These are phyloP conservation scores for Teratosphaeria pseudoeucalypti DNA, from an alignment of 2,329 filamentous ascomycete genomes.

Conservation along the genomic window DNA sequence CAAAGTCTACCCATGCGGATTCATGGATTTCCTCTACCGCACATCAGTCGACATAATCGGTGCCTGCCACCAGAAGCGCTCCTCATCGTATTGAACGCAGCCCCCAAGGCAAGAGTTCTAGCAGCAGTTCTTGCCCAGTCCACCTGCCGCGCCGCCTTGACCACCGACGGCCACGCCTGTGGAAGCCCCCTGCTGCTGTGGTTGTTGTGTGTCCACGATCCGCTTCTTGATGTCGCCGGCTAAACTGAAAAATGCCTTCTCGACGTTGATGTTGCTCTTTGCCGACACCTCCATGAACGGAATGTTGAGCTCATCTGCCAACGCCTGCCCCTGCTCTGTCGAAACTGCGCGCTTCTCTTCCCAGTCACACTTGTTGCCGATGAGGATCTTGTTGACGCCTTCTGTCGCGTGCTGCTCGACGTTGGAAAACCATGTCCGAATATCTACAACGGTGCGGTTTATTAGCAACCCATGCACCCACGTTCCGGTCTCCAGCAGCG, in stretches of 20 bases:
- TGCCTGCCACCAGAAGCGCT: not conserved
- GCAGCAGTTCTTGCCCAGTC: slow-evolving; percentile 50
- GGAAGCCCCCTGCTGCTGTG: slow-evolving; percentile 67
- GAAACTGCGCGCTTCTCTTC: slow-evolving; percentile 95
- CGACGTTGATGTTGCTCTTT: slow-evolving; percentile 99
- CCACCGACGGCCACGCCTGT: slow-evolving; percentile 23
- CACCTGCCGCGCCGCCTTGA: slow-evolving; percentile 17
- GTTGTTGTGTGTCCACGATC: slow-evolving; percentile 66
- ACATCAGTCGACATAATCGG: not conserved
- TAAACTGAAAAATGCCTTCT: slow-evolving; percentile 94
- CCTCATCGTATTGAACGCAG: not conserved
- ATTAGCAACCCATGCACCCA: slow-evolving; percentile 11
- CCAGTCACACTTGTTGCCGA: slow-evolving; percentile 99
- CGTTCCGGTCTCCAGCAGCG: not conserved
- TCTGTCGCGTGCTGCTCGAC: slow-evolving; percentile 97
- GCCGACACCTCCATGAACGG: slow-evolving; percentile 97
- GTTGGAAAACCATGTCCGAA: slow-evolving; percentile 98
- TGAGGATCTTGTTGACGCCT: slow-evolving; percentile 98
- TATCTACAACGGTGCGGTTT: slow-evolving; percentile 53
- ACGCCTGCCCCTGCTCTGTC: slow-evolving; percentile 81
- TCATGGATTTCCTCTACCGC: not conserved
- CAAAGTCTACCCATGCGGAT: not conserved
- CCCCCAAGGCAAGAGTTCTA: slow-evolving; percentile 33
- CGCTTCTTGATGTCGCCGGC: slow-evolving; percentile 97
- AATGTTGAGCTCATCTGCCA: slow-evolving; percentile 92